phyloP scores from a whole-genome alignment of 2,329 filamentous ascomycete species.

The Tolypocladium tundrense region DNA sequence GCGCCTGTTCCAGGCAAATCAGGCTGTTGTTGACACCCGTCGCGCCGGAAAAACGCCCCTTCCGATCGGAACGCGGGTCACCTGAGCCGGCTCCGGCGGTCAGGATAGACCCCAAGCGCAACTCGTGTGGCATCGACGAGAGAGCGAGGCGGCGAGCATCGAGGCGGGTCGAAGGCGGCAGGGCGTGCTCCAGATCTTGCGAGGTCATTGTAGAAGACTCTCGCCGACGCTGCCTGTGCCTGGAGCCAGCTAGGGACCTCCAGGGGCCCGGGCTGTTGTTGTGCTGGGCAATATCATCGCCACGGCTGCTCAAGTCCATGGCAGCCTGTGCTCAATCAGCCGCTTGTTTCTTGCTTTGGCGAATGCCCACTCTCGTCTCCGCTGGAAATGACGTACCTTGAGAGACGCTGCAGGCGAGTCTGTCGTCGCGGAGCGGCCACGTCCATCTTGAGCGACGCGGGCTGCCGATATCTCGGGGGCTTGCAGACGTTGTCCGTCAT shows the following conservation, averaged over 20 bases:
- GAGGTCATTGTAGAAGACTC: background rate
- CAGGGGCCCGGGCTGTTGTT: background rate
- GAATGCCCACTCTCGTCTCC: background rate
- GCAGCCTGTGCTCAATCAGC: background rate
- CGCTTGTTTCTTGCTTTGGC: background rate
- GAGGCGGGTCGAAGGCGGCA: background rate
- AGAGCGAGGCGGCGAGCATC: background rate
- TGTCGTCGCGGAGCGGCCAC: background rate
- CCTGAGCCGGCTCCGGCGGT: background rate
- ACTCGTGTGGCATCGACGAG: background rate
- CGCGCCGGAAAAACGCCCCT: background rate
- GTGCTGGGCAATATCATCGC: background rate
- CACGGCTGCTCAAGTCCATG: background rate
- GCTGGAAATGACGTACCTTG: background rate
- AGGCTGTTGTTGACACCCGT: slow-evolving; percentile 1
- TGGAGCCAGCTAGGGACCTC: background rate
- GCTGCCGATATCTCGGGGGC: background rate
- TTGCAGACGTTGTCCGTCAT: background rate
- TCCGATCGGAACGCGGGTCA: background rate
- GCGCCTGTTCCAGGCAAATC: background rate
- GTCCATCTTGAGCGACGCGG: background rate
- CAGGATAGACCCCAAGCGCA: background rate
- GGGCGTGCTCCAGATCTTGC: background rate
- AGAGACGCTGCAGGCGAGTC: background rate
- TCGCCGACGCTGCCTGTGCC: background rate